A percentile compares a stretch with the other conserved stretches of the same genome.
Evolutionary conservation across 108 stramenopile genomes (phyloP).

Genomic region (Cyclotella baltica): DNA sequence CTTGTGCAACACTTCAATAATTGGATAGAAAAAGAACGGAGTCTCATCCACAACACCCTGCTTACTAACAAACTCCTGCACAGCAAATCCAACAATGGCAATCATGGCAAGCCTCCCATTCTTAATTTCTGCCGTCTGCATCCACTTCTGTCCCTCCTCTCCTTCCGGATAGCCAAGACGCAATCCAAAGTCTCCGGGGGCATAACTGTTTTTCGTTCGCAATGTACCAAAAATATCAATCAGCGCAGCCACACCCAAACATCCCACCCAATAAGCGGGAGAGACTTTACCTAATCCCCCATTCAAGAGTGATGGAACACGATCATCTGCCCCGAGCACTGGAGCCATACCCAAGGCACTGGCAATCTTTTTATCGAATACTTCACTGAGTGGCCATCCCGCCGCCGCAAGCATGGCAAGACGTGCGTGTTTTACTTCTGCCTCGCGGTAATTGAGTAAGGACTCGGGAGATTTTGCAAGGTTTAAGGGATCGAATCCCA

Average conservation of each 20-base stretch:
- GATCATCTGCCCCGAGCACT: slow-evolving; percentile 65
- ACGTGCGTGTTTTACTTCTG: slow-evolving; percentile 93
- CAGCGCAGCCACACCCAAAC: slow-evolving; percentile 67
- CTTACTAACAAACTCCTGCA: slow-evolving; percentile 78
- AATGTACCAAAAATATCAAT: slow-evolving; percentile 76
- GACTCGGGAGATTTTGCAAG: slow-evolving; percentile 71
- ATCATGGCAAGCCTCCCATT: slow-evolving; percentile 94
- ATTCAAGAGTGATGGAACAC: slow-evolving; percentile 84
- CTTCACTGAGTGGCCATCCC: slow-evolving; percentile 88
- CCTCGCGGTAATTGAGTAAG: slow-evolving; percentile 69
- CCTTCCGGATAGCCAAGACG: slow-evolving; percentile 65
- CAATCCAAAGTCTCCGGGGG: slow-evolving; percentile 84
- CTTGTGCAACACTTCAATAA: slow-evolving; percentile 62
- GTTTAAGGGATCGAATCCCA: slow-evolving; percentile 93
- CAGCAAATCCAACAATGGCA: slow-evolving; percentile 85
- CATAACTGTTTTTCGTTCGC: slow-evolving; percentile 53
- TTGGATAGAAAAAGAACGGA: slow-evolving; percentile 88
- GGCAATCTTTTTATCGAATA: slow-evolving; percentile 84
- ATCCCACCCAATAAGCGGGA: slow-evolving; percentile 84
- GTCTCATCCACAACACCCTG: slow-evolving; percentile 86
- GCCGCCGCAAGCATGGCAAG: slow-evolving; percentile 92
- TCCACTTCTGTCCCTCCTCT: slow-evolving; percentile 61
- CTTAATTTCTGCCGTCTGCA: slow-evolving; percentile 89
- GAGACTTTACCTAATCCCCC: slow-evolving; percentile 88
- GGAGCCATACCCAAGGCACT: slow-evolving; percentile 56